Evolutionary conservation across 352 stramenopile species (phyloP).

Genomic region (Phytophthora lateralis): DNA sequence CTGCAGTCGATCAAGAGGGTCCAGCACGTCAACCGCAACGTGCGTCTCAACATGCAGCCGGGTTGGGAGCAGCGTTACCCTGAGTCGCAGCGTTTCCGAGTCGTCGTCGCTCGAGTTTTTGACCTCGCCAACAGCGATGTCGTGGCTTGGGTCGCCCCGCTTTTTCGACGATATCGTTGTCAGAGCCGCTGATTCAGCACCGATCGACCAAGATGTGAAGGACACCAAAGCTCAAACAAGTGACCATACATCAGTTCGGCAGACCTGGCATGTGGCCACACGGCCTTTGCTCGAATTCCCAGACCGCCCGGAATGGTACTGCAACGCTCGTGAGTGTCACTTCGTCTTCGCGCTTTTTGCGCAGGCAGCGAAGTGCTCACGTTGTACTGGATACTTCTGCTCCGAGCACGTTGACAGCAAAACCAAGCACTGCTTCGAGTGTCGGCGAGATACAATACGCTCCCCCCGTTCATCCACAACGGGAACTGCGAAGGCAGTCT

Average conservation of each 20-base stretch:
- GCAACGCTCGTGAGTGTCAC: slow-evolving; percentile 65
- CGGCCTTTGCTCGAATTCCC: slow-evolving; percentile 52
- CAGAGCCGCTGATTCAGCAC: slow-evolving; percentile 6
- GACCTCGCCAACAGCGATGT: slow-evolving; percentile 36
- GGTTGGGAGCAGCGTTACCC: slow-evolving; percentile 14
- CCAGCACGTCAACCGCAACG: slow-evolving; percentile 26
- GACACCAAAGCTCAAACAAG: slow-evolving; percentile 7
- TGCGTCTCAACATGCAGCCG: slow-evolving; percentile 25
- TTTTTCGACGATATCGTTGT: slow-evolving; percentile 28
- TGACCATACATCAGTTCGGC: not conserved
- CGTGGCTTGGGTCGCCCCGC: slow-evolving; percentile 33
- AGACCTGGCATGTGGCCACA: slow-evolving; percentile 10
- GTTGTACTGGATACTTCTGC: slow-evolving; percentile 68
- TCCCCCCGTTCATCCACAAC: slow-evolving; percentile 13
- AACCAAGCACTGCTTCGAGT: slow-evolving; percentile 44
- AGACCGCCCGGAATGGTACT: slow-evolving; percentile 73
- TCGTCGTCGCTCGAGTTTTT: slow-evolving; percentile 59
- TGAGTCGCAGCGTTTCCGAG: slow-evolving; percentile 47
- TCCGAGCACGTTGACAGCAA: slow-evolving; percentile 49
- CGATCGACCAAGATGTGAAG: slow-evolving; percentile 16
- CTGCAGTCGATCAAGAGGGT: slow-evolving; percentile 27
- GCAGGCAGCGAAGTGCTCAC: slow-evolving; percentile 48
- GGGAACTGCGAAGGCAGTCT: slow-evolving; percentile 18
- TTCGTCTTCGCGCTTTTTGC: slow-evolving; percentile 73
- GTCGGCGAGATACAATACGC: slow-evolving; percentile 27